Base-by-base conservation (phyloP, 2,329 filamentous ascomycete species). In the Cladosporium velox region DNA sequence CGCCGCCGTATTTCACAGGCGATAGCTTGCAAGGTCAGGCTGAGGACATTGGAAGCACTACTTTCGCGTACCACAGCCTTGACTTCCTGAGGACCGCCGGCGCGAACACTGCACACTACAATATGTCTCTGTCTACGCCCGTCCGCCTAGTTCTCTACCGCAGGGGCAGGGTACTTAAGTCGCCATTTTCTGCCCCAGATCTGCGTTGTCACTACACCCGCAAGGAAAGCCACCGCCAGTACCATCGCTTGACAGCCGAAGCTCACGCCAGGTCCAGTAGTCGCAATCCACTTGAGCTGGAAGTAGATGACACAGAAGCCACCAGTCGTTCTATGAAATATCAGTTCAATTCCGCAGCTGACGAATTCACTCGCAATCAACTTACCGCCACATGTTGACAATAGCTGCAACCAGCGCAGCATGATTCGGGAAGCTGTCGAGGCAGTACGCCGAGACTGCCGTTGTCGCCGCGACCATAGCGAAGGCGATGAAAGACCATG, bases 221-320 rank as follows among this genome's bases (percentile, higher is more conserved):
- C 75, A 12, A 77, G 70, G 52, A 78, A 75, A 49, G 73, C 73
- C 18, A 67, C 65, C 7, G 55, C 67, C 21, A 69, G 34, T 24
- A 65, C 58, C 59, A 69, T 65, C 2, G 75, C 76, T 66, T 78
- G 77, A 41, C 73, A 74, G 4, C 77, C 76, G 65, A 78, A 78
- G 1, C 72, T 69, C 10, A 77, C 70, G 1, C 69, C 75, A 15
- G 72, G 73, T 0, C 77, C 77, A 52, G 66, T 73, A 44, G 70
- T 72, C 4, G 59, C 61, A 14, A 75, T 76, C 77, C 77, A 78
- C 14, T 73, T 71, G 38, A 74, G 28, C 64, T 78, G 77, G 66
- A 78, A 78, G 61, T 77, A 78, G 3, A 72, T 72, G 1, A 78
- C 76, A 8, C 71, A 68, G 66, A 78, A 78, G 1, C 77, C 77